Evolutionary conservation across 2,329 filamentous ascomycete genomes (phyloP).

Genomic region (Aureobasidium sp.): DNA sequence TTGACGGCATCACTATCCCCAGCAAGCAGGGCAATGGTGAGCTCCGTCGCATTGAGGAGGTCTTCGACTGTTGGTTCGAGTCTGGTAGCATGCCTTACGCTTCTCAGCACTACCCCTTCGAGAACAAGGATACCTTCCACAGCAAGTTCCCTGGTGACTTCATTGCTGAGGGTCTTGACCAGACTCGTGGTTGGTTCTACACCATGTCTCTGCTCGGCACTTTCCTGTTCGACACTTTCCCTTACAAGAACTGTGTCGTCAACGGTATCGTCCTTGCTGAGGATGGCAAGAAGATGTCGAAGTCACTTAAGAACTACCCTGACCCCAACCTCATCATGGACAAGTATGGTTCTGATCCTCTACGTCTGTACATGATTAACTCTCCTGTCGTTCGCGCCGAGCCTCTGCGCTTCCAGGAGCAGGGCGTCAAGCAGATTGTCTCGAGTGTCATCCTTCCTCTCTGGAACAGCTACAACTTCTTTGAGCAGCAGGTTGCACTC

Average conservation of each 20-base stretch:
- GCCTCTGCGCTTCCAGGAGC: conserved; percentile 82
- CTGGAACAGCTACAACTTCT: conserved; percentile 98
- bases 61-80: conserved; percentile 97
- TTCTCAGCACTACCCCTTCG: conserved; percentile 85
- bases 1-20: conserved; percentile 90
- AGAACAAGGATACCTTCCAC: conserved; percentile 71
- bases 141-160: conserved; percentile 85
- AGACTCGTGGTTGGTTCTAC: conserved; percentile 96
- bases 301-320: conserved; percentile 92
- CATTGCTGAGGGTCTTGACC: conserved; percentile 87
- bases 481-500: conserved; percentile 77
- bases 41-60: conserved; percentile 75
- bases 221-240: conserved; percentile 74
- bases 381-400: conserved; percentile 91
- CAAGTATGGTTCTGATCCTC: conserved; percentile 83
- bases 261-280: conserved; percentile 91
- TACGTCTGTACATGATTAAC: conserved; percentile 94
- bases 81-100: conserved; percentile 95
- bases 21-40: conserved; percentile 79
- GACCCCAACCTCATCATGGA: conserved; percentile 77
- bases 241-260: conserved; percentile 94
- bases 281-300: conserved; percentile 98
- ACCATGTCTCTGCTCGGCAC: conserved; percentile 83
- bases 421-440: conserved; percentile 89
- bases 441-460: conserved; percentile 83